phyloP scores from a whole-genome alignment of 441 rosid genomes.

The Brassica balearica region DNA sequence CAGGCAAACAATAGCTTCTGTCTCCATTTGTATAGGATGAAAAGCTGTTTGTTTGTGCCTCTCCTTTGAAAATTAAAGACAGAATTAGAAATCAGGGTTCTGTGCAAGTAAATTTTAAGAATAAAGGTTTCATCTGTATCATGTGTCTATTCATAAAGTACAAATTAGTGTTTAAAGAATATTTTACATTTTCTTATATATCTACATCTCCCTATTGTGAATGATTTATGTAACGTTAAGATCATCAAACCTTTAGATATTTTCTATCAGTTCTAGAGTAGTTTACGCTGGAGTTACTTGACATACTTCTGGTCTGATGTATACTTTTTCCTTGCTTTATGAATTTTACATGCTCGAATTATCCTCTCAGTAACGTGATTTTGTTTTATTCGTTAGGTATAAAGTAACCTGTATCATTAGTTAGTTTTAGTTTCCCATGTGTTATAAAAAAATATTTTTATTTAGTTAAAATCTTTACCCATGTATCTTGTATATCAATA shows the following conservation, averaged over 20 bases:
- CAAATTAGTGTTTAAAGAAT: conserved; percentile 5
- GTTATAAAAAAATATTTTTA: no score
- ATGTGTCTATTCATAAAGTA: not conserved
- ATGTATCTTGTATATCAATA: no score
- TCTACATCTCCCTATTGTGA: not conserved
- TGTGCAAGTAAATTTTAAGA: conserved; percentile 8
- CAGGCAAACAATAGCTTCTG: conserved; percentile 18
- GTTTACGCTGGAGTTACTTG: no score
- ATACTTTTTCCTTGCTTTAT: no score
- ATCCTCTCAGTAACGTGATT: no score
- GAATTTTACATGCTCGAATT: no score
- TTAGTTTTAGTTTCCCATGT: no score
- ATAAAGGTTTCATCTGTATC: not conserved
- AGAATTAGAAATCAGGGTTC: not conserved
- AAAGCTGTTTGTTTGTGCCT: not conserved
- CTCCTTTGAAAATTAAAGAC: not conserved
- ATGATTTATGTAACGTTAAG: not conserved
- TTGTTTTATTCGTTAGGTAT: no score
- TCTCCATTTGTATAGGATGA: conserved; percentile 8
- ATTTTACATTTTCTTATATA: not conserved
- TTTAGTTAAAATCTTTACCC: no score
- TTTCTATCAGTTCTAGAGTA: not conserved
- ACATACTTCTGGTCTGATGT: no score
- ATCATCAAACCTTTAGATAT: not conserved
- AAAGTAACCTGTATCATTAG: no score